Evolutionary conservation across 257 asterid species (phyloP).

Genomic region (Fraxinus anomala): DNA sequence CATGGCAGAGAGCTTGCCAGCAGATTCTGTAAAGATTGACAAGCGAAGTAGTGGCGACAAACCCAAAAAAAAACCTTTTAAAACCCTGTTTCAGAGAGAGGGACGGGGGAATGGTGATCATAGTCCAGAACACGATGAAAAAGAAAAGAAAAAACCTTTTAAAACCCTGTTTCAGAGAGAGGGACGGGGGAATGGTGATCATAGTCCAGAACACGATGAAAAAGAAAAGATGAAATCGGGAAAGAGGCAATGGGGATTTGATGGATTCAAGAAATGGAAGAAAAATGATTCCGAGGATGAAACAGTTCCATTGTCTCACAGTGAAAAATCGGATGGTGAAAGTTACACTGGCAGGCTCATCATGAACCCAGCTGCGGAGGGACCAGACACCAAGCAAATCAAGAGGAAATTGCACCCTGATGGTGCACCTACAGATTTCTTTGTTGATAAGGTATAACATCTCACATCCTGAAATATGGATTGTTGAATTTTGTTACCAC

Average conservation of each 20-base stretch:
- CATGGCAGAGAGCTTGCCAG: slow-evolving; percentile 46
- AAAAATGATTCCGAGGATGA: slow-evolving; percentile 56
- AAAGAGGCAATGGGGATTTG: slow-evolving; percentile 64
- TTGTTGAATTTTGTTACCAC: not conserved
- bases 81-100: slow-evolving; percentile 40
- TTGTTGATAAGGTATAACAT: slow-evolving; percentile 65
- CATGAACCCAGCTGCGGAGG: slow-evolving; percentile 56
- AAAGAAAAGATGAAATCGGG: slow-evolving; percentile 37
- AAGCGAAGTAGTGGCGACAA: slow-evolving; percentile 41
- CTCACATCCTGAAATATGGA: not conserved
- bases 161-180: too few relatives aligned
- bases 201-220: slow-evolving; percentile 31
- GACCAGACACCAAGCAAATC: slow-evolving; percentile 61
- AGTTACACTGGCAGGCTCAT: slow-evolving; percentile 44
- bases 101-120: slow-evolving; percentile 23
- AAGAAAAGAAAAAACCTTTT: too few relatives aligned
- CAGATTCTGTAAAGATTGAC: slow-evolving; percentile 31
- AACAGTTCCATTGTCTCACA: slow-evolving; percentile 51
- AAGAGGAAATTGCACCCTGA: slow-evolving; percentile 71
- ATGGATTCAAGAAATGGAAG: slow-evolving; percentile 85
- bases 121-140: too few relatives aligned
- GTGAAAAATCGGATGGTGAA: slow-evolving; percentile 43
- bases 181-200: not conserved
- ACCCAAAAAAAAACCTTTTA: slow-evolving; percentile 45
- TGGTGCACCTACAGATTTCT: slow-evolving; percentile 72